Conservation (phyloP, 2,329 filamentous ascomycete genomes). For the Exophiala sp. region DNA sequence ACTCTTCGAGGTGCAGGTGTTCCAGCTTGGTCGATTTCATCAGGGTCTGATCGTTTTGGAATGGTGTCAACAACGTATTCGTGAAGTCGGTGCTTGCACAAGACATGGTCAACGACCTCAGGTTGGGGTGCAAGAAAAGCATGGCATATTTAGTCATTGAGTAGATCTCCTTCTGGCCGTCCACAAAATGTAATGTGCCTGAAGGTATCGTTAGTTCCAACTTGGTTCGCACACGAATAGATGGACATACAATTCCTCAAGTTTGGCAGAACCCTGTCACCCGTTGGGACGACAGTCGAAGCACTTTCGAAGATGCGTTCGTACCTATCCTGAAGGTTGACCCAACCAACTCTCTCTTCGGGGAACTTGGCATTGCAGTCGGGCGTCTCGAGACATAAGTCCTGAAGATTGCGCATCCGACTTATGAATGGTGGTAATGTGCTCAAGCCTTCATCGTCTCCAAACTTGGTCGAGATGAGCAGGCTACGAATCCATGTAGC, state of each 20-base stretch:
- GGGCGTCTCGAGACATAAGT: slow-evolving; percentile 26
- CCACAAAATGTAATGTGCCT: slow-evolving; percentile 29
- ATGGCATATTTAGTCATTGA: slow-evolving; percentile 28
- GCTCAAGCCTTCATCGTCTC: slow-evolving; percentile 24
- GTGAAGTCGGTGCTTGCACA: slow-evolving; percentile 29
- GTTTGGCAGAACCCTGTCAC: slow-evolving; percentile 20
- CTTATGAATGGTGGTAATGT: slow-evolving; percentile 22
- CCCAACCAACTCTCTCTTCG: slow-evolving; percentile 25
- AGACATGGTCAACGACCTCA: slow-evolving; percentile 27
- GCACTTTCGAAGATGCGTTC: slow-evolving; percentile 26
- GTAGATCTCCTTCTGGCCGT: slow-evolving; percentile 25
- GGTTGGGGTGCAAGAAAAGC: slow-evolving; percentile 27
- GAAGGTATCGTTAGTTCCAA: neutral
- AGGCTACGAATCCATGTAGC: slow-evolving; percentile 24
- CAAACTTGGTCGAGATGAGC: slow-evolving; percentile 27
- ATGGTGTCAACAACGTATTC: slow-evolving; percentile 12
- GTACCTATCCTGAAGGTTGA: slow-evolving; percentile 27
- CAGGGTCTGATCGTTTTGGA: slow-evolving; percentile 18
- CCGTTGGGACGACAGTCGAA: slow-evolving; percentile 20
- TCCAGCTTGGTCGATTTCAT: slow-evolving; percentile 24
- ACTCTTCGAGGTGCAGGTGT: slow-evolving; percentile 28
- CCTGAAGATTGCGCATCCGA: slow-evolving; percentile 25
- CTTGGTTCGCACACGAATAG: neutral
- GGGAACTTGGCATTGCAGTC: slow-evolving; percentile 27
- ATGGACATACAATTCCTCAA: slow-evolving; percentile 20